phyloP scores from a whole-genome alignment of 805 yeast genomes.

The Spathaspora sp. region DNA sequence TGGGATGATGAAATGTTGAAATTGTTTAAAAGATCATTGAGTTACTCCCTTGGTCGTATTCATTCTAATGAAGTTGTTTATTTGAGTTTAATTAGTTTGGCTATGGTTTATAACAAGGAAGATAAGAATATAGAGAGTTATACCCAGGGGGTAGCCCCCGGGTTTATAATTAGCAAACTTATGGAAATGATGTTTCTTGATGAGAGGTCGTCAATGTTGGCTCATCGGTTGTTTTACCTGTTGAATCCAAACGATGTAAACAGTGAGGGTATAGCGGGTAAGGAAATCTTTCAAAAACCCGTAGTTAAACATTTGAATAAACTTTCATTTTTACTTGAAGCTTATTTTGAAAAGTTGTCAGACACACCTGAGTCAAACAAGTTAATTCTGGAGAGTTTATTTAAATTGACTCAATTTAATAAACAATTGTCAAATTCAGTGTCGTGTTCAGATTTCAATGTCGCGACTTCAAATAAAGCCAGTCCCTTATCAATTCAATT shows the following conservation, averaged over 20 bases:
- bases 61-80: constrained; percentile 20
- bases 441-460: constrained; percentile 13
- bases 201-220: constrained; percentile 2
- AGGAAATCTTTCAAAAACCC: constrained; percentile 29
- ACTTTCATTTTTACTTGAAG: constrained; percentile 44
- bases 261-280: constrained; percentile 8
- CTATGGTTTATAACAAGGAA: constrained; percentile 25
- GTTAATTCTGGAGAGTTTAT: constrained; percentile 16
- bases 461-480: constrained; percentile 9
- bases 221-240: constrained; percentile 16
- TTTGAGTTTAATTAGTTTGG: constrained; percentile 32
- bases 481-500: constrained; percentile 15
- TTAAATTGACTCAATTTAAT: constrained; percentile 27
- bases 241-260: constrained; percentile 7
- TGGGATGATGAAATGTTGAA: constrained; percentile 26
- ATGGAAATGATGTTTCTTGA: constrained; percentile 19
- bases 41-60: constrained; percentile 19
- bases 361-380: constrained; percentile 12
- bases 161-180: constrained; percentile 15
- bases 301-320: constrained; percentile 46
- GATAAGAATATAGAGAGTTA: constrained; percentile 15
- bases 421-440: constrained; percentile 14
- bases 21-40: constrained; percentile 27
- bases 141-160: constrained; percentile 14
- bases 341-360: constrained; percentile 19